These are phyloP conservation scores for Pseudogymnoascus sp. DNA, from an alignment of 2,329 filamentous ascomycete species.

Conservation along the genomic window DNA sequence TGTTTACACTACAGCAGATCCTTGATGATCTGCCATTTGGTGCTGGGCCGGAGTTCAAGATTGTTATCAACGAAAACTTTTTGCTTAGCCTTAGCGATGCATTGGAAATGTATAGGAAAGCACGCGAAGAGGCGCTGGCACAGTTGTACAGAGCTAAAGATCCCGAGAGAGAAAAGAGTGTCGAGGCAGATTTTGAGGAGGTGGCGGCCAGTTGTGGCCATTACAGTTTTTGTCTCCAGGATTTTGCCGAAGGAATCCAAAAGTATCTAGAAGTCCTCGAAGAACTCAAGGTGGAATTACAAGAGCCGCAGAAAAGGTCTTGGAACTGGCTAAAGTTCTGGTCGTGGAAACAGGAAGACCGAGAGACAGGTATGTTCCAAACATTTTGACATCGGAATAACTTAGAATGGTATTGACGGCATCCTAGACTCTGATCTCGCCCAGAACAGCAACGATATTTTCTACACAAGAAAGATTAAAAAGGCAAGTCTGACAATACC, in stretches of 20 bases:
- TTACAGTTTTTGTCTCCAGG: constrained; percentile 84
- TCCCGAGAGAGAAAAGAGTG: constrained; percentile 57
- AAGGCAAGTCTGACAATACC: background rate
- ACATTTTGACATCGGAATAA: background rate
- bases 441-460: constrained; percentile 2
- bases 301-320: constrained; percentile 50
- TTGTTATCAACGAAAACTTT: constrained; percentile 72
- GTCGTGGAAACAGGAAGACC: constrained; percentile 35
- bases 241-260: constrained; percentile 84
- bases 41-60: constrained; percentile 53
- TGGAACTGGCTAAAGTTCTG: constrained; percentile 89
- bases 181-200: constrained; percentile 91
- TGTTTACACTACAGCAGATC: constrained; percentile 80
- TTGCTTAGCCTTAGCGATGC: constrained; percentile 73
- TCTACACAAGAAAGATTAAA: background rate
- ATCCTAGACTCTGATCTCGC: background rate
- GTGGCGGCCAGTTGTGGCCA: constrained; percentile 96
- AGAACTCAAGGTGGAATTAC: constrained; percentile 66
- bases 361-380: background rate
- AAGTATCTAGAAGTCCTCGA: constrained; percentile 76
- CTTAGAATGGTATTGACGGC: background rate
- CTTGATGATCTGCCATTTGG: constrained; percentile 81
- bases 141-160: constrained; percentile 75
- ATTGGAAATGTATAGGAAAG: constrained; percentile 66
- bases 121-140: constrained; percentile 66